phyloP scores from a whole-genome alignment of 768 basidiomycete species.

The Tulasnella sp. region DNA sequence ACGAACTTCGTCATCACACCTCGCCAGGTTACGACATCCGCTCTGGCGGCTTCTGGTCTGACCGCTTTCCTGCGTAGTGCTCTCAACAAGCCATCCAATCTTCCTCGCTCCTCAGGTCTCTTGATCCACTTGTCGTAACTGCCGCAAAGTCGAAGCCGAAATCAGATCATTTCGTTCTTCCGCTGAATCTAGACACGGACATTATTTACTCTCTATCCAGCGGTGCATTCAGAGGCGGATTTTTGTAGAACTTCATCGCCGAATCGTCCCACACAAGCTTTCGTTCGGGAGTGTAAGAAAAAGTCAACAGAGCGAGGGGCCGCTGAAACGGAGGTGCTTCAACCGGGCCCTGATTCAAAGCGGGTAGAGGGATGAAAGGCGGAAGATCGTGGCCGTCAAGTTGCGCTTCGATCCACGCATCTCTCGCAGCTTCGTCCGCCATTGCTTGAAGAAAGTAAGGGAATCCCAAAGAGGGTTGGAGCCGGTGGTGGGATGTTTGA shows the following conservation, averaged over 20 bases:
- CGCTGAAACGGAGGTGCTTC: conserved; percentile 24
- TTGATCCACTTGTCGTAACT: conserved; percentile 73
- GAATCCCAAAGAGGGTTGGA: not conserved
- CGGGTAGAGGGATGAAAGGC: not conserved
- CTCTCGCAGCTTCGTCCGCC: not conserved
- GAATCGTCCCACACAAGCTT: conserved; percentile 62
- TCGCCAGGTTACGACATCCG: conserved; percentile 55
- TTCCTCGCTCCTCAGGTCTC: conserved; percentile 59
- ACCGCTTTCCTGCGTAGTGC: conserved; percentile 49
- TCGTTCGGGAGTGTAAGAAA: conserved; percentile 36
- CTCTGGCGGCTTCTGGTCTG: conserved; percentile 38
- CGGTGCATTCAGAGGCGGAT: conserved; percentile 57
- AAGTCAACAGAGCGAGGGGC: conserved; percentile 26
- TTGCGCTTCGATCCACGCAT: not conserved
- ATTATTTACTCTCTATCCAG: conserved; percentile 23
- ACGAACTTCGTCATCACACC: conserved; percentile 77
- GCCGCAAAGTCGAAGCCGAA: conserved; percentile 39
- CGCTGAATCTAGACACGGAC: not conserved
- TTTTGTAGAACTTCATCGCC: conserved; percentile 65
- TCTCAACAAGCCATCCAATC: conserved; percentile 64
- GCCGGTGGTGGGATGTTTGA: not conserved
- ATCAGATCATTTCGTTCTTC: not conserved
- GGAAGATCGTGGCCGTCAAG: not conserved
- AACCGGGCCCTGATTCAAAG: not conserved
- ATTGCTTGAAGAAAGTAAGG: not conserved